phyloP scores from a whole-genome alignment of 805 yeast genomes.

The Ogataea methanolica region DNA sequence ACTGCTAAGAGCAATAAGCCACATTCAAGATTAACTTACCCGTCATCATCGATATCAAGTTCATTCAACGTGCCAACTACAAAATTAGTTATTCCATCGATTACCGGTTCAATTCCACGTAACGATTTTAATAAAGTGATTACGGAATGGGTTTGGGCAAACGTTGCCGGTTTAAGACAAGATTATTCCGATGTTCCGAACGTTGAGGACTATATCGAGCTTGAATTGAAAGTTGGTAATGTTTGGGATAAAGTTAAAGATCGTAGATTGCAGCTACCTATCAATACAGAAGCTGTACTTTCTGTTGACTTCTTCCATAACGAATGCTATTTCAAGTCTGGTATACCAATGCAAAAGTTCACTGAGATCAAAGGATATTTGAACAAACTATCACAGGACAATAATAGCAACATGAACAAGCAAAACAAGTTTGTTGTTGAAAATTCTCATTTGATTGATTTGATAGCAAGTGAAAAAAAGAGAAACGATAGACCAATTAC shows the following conservation, averaged over 20 bases:
- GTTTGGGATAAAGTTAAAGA: slow-evolving; percentile 62
- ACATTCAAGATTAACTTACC: neutral
- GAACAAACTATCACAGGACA: slow-evolving; percentile 43
- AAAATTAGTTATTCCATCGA: slow-evolving; percentile 36
- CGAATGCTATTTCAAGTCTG: slow-evolving; percentile 58
- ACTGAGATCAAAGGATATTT: slow-evolving; percentile 51
- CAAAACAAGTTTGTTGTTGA: slow-evolving; percentile 48
- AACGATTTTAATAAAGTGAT: slow-evolving; percentile 78
- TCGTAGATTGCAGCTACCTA: slow-evolving; percentile 58
- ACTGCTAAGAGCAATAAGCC: slow-evolving; percentile 7
- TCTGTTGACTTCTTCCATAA: slow-evolving; percentile 44
- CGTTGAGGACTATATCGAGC: slow-evolving; percentile 52
- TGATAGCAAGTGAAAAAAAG: slow-evolving; percentile 55
- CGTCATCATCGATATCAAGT: neutral
- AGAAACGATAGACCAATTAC: slow-evolving; percentile 62
- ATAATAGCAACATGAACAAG: slow-evolving; percentile 11
- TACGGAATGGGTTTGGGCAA: slow-evolving; percentile 87
- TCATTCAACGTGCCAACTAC: slow-evolving; percentile 8
- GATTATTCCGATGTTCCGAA: slow-evolving; percentile 32
- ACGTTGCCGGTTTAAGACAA: slow-evolving; percentile 60
- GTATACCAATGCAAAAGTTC: slow-evolving; percentile 59
- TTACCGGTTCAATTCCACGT: slow-evolving; percentile 72
- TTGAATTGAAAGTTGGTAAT: slow-evolving; percentile 72
- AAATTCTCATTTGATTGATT: slow-evolving; percentile 60
- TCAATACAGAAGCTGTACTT: slow-evolving; percentile 62